These are phyloP conservation scores for Solidago caesia DNA, from an alignment of 129 eudicot species.

Conservation along the genomic window DNA sequence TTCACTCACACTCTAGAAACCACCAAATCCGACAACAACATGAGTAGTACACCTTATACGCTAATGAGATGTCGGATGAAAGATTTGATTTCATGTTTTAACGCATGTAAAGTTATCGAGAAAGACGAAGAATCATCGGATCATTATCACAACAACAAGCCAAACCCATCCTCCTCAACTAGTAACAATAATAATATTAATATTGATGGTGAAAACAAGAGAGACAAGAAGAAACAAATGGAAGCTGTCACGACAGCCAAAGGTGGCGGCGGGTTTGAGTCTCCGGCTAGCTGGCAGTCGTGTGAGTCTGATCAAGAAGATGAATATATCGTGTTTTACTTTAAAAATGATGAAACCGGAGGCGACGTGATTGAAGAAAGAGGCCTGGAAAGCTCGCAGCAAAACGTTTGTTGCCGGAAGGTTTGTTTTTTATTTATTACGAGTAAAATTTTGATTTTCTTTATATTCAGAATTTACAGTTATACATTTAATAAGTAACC, in stretches of 20 bases:
- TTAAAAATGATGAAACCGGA: conserved; percentile 47
- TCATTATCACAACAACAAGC: background rate
- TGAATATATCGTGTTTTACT: conserved; percentile 79
- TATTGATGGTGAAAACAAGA: conserved; percentile 4
- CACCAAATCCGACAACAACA: background rate
- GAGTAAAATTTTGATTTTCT: background rate
- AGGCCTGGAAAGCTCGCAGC: conserved; percentile 17
- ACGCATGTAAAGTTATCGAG: conserved; percentile 43
- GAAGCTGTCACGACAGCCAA: conserved; percentile 19
- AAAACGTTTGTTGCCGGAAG: conserved; percentile 27
- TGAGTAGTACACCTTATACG: conserved; percentile 40
- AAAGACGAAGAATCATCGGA: conserved; percentile 32
- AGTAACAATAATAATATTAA: background rate
- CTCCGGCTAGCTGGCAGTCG: conserved; percentile 40
- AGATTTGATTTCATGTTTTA: conserved; percentile 54
- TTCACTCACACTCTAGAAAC: background rate
- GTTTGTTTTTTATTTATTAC: conserved; percentile 24
- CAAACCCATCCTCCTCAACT: conserved; percentile 2
- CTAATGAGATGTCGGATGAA: conserved; percentile 44
- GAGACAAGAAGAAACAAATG: conserved; percentile 17
- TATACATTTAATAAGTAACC: too few species aligned
- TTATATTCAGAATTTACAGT: background rate
- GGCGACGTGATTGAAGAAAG: conserved; percentile 42
- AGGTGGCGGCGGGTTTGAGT: conserved; percentile 35
- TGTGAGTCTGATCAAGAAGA: conserved; percentile 47